Evolutionary conservation across 768 basidiomycete genomes (phyloP), one percentile per base, ranked within the genome.

Genomic region (Cystobasidium onofrii): DNA sequence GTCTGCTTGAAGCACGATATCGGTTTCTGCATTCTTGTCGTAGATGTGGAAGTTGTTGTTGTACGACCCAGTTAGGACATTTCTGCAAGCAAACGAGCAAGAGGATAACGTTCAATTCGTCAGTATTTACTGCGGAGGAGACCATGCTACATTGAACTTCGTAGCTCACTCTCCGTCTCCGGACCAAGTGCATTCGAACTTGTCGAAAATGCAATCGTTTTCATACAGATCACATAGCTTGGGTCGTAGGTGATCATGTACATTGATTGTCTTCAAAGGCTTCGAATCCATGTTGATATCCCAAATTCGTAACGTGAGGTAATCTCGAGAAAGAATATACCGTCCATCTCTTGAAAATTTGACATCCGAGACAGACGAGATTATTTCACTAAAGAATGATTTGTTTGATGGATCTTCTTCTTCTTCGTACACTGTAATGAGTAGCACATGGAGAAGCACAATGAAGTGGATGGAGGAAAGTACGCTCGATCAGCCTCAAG

Each of bases 21-120:
- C 96, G 75, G 88, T 89, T 75, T 88, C 80, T 9, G 74, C 77
- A 74, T 95, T 91, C 66, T 88, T 87, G 81, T 98, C 95, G 83
- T 92, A 99, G 87, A 99, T 96, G 81, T 93, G 92, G 90, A 99
- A 94, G 84, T 95, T 98, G 84, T 99, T 99, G 84, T 98, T 95
- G 84, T 99, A 99, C 64, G 96, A 98, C 54, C 96, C 96, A n/a
- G 96, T 97, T 76, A 99, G 84, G 74, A 98, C 92, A 81, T 94
- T 88, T 79, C 96, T 99, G 33, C 17, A 20, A 10, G 46, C 18
- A 7, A 23, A 13, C 23, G 23, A 63, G 36, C 18, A 39, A 3
- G 13, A 34, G 33, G 6, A 23, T 17, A 18, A 33, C n/a, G n/a
- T n/a, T n/a, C n/a, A n/a, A n/a, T n/a, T n/a, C n/a, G n/a, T n/a